A percentile compares a stretch with the other conserved stretches of the same genome.
These are phyloP conservation scores for Chlorella sp. DNA, from an alignment of 139 green algal genomes.

Conservation along the genomic window DNA sequence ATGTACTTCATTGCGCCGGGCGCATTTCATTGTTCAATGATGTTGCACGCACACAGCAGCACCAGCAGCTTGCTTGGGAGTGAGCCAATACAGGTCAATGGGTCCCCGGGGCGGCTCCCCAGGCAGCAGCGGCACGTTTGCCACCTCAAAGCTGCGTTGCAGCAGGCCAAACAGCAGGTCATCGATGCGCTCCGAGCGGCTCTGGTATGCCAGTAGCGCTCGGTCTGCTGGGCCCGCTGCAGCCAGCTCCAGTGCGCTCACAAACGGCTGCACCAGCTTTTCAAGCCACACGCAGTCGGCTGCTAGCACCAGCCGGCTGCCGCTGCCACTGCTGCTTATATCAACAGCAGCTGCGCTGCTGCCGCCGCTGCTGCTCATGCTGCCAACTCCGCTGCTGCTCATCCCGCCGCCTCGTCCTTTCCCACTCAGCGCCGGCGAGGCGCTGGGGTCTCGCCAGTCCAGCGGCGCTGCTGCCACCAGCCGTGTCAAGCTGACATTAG, in stretches of 20 bases:
- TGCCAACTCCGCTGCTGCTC: neutral
- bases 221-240: neutral
- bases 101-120: conserved; percentile 7
- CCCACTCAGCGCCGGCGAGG: too few species aligned
- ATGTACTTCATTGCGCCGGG: too few species aligned
- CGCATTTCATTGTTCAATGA: too few species aligned
- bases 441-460: neutral
- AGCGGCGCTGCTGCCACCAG: conserved; percentile 9
- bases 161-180: conserved; percentile 30
- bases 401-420: neutral
- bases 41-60: too few species aligned
- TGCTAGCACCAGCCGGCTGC: conserved; percentile 25
- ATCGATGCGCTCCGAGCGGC: conserved; percentile 30
- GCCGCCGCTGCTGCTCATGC: neutral
- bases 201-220: conserved; percentile 41
- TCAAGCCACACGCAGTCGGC: conserved; percentile 47
- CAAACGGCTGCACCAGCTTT: conserved; percentile 32
- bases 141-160: neutral
- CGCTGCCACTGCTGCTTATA: neutral
- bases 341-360: neutral
- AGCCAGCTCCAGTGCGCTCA: conserved; percentile 5
- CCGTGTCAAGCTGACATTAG: conserved; percentile 7
- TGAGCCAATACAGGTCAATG: conserved; percentile 42
- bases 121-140: neutral
- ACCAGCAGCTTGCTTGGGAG: too few species aligned